Base-by-base conservation (phyloP, 169 alveolate genomes). In the Cryptosporidium canis region DNA sequence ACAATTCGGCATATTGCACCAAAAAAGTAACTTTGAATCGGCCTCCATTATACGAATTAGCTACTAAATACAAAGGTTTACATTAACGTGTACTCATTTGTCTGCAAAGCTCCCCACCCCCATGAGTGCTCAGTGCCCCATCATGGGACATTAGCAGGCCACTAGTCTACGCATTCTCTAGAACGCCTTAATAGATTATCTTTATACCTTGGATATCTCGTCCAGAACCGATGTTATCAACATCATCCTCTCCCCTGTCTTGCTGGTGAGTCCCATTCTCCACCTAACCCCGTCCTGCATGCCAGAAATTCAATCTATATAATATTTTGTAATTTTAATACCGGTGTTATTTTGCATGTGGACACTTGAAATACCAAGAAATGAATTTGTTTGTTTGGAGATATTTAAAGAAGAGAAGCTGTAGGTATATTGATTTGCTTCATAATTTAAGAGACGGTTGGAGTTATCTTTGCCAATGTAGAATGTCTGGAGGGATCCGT, bases 341-440 rank as follows among this genome's bases (percentile, higher is more conserved):
- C 84, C 84, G 66, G 84, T 53, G 16, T 35, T 43, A 51, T 55
- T 58, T 27, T 51, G 55, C 33, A 48, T 51, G n/a, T 18, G 35
- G 11, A 70, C 35, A 18, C 84, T 70, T 4, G 84, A 45, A 35
- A 70, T 70, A 1, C 56, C 84, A 37, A 70, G 31, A n/a, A 51
- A 70, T 3, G 55, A 37, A 27, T 51, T 33, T 11, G 12, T 29
- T 16, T 35, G 43, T 16, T 31, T 70, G 53, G 41, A 47, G 14
- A 70, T 48, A 51, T 70, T 35, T 9, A 70, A 9, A n/a, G 67
- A 47, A 9, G 84, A 48, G 21, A 70, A 70, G 14, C 84, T 55
- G 67, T 51, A 51, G 24, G 66, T 43, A 33, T 55, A 29, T 27
- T 11, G 11, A 33, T 55, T 37, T 1, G 24, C 16, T 27, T 70